Evolutionary conservation across 306 rosid species (phyloP), one percentile per base, ranked within the genome.

Genomic region (Gastrolobium bilobum): DNA sequence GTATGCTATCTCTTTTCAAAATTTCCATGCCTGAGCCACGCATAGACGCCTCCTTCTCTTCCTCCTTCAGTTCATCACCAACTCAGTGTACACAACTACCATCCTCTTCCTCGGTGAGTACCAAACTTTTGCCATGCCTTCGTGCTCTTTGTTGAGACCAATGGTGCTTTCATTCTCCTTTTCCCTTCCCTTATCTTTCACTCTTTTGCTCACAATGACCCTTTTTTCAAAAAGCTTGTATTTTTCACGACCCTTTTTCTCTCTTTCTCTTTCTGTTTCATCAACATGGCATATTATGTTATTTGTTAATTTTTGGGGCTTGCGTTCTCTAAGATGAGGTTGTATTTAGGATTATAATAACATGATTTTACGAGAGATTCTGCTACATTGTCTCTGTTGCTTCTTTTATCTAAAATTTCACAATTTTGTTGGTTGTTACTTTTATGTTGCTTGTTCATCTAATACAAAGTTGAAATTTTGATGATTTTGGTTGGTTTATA

Each of bases 171-270:
- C 6, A 10, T 46, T 67, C 56, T 67, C 54, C 30, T 67, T 44
- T 61, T 7, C 39, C 57, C 56, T 42, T 7, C 15, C 6, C 47
- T 33, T 33, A 6, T 47, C 11, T 61, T 61, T 6, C 26, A 68
- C 59, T 8, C 56, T 47, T 35, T 68, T 68, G 8, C 74, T 46
- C 5, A 34, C 56, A 30, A 0, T 31, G 40, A 2, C 6, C 29
- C 6, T 33, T 48, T 44, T 30, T 6, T 47, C 43, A 30, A 33
- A 69, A 48, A 15, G 10, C 76, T 53, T 68, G 10, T 8, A 47
- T 68, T 31, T 68, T 46, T 67, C 57, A 5, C 4, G 7, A 67
- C 57, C 73, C 57, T 30, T 67, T 31, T 4, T 46, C 57, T 54
- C 34, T 30, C 20, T 66, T 44, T 38, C 64, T 47, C 33, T 26